A percentile compares a stretch with the other conserved stretches of the same genome.
phyloP scores from a whole-genome alignment of 805 yeast genomes.

The Ogataea trehaloabstinens region DNA sequence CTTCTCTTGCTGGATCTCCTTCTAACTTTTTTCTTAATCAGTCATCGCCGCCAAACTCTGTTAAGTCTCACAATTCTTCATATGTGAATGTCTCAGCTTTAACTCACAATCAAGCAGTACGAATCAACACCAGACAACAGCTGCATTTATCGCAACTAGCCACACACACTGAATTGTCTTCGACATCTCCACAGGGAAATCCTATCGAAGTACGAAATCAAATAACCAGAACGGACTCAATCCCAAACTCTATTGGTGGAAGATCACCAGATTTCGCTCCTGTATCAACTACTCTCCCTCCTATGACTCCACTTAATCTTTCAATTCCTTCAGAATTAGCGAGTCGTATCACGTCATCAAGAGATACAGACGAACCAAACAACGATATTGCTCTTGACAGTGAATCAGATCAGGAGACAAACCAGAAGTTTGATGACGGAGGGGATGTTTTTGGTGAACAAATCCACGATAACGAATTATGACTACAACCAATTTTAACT shows the following conservation, averaged over 20 bases:
- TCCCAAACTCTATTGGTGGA: constrained; percentile 27
- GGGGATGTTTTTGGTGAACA: constrained; percentile 21
- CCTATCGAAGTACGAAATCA: constrained; percentile 6
- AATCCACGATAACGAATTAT: constrained; percentile 20
- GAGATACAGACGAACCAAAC: constrained; percentile 3
- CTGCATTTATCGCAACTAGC: constrained; percentile 13
- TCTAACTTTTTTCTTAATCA: constrained; percentile 52
- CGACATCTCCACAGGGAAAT: constrained; percentile 4
- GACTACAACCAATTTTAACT: constrained; percentile 3
- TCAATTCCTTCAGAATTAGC: constrained; percentile 21
- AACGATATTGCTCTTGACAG: constrained; percentile 17
- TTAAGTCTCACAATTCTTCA: constrained; percentile 28
- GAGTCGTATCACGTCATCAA: background rate
- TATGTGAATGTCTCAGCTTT: constrained; percentile 12
- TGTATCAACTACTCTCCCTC: constrained; percentile 33
- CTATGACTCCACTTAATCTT: constrained; percentile 36
- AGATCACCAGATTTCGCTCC: constrained; percentile 36
- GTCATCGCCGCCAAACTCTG: constrained; percentile 48
- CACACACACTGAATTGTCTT: constrained; percentile 3
- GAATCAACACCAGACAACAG: constrained; percentile 21
- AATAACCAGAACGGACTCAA: constrained; percentile 21
- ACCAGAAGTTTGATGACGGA: constrained; percentile 8
- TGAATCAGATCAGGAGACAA: constrained; percentile 17
- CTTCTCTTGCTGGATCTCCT: constrained; percentile 54
- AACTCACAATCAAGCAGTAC: constrained; percentile 9